Evolutionary conservation across 2,329 filamentous ascomycete species (phyloP).

Genomic region (Xylaria sp.): DNA sequence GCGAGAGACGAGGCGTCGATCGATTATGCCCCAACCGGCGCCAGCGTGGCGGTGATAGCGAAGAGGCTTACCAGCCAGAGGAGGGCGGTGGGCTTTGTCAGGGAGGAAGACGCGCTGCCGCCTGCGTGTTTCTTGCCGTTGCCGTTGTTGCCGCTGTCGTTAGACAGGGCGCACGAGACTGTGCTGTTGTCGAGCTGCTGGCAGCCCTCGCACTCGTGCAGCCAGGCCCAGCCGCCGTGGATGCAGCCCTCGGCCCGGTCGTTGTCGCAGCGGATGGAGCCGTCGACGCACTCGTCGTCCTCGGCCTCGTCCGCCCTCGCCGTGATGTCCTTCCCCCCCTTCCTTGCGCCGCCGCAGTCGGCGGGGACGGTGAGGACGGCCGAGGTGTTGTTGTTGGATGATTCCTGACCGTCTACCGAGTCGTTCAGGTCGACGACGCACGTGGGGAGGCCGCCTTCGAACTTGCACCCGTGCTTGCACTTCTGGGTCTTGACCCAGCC

Average conservation of each 20-base stretch:
- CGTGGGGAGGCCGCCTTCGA: neutral
- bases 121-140: neutral
- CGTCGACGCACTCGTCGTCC: conserved; percentile 9
- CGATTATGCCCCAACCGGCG: no score
- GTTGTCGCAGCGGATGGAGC: conserved; percentile 10
- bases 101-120: neutral
- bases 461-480: neutral
- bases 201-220: conserved; percentile 17
- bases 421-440: neutral
- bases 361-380: neutral
- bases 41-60: no score
- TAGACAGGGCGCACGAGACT: neutral
- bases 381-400: neutral
- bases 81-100: no score
- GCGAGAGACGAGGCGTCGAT: no score
- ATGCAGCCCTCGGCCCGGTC: conserved; percentile 9
- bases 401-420: neutral
- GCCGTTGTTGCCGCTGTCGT: no score
- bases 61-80: no score
- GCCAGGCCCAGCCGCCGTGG: neutral
- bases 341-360: neutral
- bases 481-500: neutral
- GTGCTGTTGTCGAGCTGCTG: conserved; percentile 14
- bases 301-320: neutral
- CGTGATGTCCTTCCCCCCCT: neutral